Evolutionary conservation across 176 grass and related monocot genomes (phyloP).

Genomic region (Typha latifolia): DNA sequence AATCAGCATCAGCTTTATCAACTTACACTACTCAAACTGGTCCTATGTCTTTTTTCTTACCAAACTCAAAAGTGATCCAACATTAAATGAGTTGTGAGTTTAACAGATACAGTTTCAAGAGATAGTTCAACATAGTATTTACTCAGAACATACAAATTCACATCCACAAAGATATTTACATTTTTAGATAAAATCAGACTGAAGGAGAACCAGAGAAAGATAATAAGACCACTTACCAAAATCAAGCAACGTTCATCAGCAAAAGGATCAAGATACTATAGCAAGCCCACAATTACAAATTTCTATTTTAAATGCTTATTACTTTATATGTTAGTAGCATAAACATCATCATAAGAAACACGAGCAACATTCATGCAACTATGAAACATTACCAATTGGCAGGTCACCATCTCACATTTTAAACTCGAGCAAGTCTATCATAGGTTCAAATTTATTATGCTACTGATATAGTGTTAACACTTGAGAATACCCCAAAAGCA

Average conservation of each 20-base stretch:
- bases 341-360: neutral
- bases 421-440: too few relatives aligned
- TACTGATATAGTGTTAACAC: too few relatives aligned
- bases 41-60: neutral
- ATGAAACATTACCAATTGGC: too few relatives aligned
- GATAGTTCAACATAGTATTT: neutral
- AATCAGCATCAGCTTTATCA: slow-evolving; percentile 3
- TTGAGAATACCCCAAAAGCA: too few relatives aligned
- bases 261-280: neutral
- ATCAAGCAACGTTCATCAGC: neutral
- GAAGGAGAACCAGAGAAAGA: neutral
- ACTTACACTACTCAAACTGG: slow-evolving; percentile 3
- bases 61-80: neutral
- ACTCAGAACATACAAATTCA: neutral
- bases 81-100: neutral
- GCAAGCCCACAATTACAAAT: neutral
- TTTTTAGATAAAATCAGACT: neutral
- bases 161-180: neutral
- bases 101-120: neutral
- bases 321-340: neutral
- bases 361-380: neutral
- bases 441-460: too few relatives aligned
- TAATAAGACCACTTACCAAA: neutral
- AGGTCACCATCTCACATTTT: too few relatives aligned
- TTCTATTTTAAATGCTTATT: neutral